A percentile compares a stretch with the other conserved stretches of the same genome.
These are phyloP conservation scores for Asterophora lycoperdoides DNA, from an alignment of 768 basidiomycete genomes.

Conservation along the genomic window DNA sequence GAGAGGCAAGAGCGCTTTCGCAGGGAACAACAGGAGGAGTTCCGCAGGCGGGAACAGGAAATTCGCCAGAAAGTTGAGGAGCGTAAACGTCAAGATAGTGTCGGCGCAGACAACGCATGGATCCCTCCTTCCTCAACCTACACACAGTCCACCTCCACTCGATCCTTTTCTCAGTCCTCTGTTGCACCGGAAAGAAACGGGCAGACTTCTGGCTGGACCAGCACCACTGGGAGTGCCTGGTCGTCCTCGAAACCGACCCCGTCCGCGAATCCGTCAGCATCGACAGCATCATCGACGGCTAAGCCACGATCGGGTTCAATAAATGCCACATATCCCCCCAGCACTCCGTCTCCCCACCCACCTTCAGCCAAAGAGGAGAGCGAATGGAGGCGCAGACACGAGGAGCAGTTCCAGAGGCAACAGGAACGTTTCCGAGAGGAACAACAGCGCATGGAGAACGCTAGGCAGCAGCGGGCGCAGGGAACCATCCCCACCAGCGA, in stretches of 20 bases:
- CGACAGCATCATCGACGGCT: slow-evolving; percentile 23
- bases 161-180: slow-evolving; percentile 8
- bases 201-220: slow-evolving; percentile 18
- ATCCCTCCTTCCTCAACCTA: slow-evolving; percentile 19
- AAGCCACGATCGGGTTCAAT: slow-evolving; percentile 29
- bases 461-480: slow-evolving; percentile 40
- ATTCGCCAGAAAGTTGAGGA: slow-evolving; percentile 40
- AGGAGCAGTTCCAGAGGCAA: slow-evolving; percentile 58
- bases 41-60: slow-evolving; percentile 40
- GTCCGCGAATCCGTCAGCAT: slow-evolving; percentile 21
- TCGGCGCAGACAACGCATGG: slow-evolving; percentile 33
- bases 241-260: slow-evolving; percentile 25
- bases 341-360: slow-evolving; percentile 16
- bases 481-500: slow-evolving; percentile 52
- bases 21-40: slow-evolving; percentile 36
- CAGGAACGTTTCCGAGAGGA: slow-evolving; percentile 67
- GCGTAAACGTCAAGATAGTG: slow-evolving; percentile 41
- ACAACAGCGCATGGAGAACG: slow-evolving; percentile 59
- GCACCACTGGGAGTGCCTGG: slow-evolving; percentile 20
- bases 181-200: slow-evolving; percentile 22
- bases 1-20: slow-evolving; percentile 19
- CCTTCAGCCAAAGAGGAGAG: slow-evolving; percentile 33
- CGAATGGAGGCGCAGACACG: slow-evolving; percentile 62
- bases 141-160: slow-evolving; percentile 13
- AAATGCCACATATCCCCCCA: slow-evolving; percentile 25